A percentile compares a stretch with the other conserved stretches of the same genome.
Evolutionary conservation across 495 filamentous ascomycete genomes (phyloP).

Genomic region (Penicillium longicatenatum): DNA sequence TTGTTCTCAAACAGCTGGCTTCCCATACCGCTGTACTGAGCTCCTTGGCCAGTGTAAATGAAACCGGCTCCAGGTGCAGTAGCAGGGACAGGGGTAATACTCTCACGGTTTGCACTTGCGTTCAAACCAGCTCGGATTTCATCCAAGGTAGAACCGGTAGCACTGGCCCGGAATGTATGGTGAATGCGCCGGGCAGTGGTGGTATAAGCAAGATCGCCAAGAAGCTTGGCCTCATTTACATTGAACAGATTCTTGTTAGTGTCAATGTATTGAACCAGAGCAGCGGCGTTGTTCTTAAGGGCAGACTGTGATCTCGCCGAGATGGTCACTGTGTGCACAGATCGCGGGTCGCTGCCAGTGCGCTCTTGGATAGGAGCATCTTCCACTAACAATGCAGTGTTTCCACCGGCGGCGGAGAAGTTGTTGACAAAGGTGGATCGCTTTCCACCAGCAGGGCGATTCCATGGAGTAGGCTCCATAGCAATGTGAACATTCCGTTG

Average conservation of each 20-base stretch:
- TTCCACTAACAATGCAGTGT: slow-evolving; percentile 55
- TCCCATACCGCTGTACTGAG: slow-evolving; percentile 64
- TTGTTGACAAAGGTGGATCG: slow-evolving; percentile 71
- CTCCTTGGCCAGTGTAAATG: slow-evolving; percentile 62
- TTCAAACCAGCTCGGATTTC: slow-evolving; percentile 33
- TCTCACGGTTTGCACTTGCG: slow-evolving; percentile 29
- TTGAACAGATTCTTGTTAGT: slow-evolving; percentile 46
- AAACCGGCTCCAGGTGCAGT: slow-evolving; percentile 54
- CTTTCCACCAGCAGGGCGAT: slow-evolving; percentile 59
- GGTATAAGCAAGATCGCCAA: slow-evolving; percentile 67
- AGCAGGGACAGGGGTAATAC: slow-evolving; percentile 29
- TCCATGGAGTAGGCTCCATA: slow-evolving; percentile 59
- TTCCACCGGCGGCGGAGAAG: slow-evolving; percentile 63
- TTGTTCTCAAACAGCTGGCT: slow-evolving; percentile 67
- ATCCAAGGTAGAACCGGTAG: slow-evolving; percentile 49
- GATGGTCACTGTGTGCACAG: slow-evolving; percentile 51
- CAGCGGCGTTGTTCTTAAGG: slow-evolving; percentile 55
- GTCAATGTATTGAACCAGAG: slow-evolving; percentile 53
- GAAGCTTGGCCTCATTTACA: slow-evolving; percentile 39
- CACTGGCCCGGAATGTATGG: slow-evolving; percentile 69
- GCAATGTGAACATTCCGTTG: slow-evolving; percentile 78
- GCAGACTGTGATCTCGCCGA: slow-evolving; percentile 57
- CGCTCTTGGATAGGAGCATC: slow-evolving; percentile 48
- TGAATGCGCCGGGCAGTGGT: slow-evolving; percentile 86
- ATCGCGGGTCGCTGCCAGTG: slow-evolving; percentile 54